Percentiles rank a stretch among this genome's conserved stretches.
Conservation (phyloP, 1,284 basidiomycete genomes). For the Exobasidium cylindrosporum region DNA sequence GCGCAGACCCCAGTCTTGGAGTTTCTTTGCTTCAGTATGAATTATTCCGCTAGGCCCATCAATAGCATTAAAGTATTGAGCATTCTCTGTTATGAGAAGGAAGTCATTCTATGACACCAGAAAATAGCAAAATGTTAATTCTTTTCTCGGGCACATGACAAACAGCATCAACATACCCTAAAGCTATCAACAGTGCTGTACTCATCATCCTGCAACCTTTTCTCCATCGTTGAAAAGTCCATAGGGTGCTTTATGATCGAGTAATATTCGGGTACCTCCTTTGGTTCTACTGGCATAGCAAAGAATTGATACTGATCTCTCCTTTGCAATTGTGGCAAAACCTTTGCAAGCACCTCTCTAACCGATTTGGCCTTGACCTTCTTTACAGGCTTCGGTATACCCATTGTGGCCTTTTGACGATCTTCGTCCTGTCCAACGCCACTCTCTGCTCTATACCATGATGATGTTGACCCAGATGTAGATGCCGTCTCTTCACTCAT, state of each 20-base stretch:
- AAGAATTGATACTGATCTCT: conserved; percentile 85
- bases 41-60: conserved; percentile 42
- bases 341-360: conserved; percentile 5
- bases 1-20: conserved; percentile 39
- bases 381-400: conserved; percentile 3
- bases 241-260: conserved; percentile 71
- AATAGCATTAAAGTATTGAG: conserved; percentile 43
- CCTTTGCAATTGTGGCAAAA: conserved; percentile 47
- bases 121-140: conserved; percentile 41
- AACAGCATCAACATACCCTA: conserved; percentile 39
- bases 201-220: conserved; percentile 58
- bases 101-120: conserved; percentile 43
- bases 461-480: background rate
- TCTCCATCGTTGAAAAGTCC: conserved; percentile 76
- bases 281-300: conserved; percentile 66
- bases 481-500: background rate
- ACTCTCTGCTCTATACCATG: background rate
- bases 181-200: conserved; percentile 61
- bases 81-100: conserved; percentile 44
- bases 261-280: conserved; percentile 67
- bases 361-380: conserved; percentile 12
- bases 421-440: background rate
- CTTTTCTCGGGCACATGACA: conserved; percentile 21
- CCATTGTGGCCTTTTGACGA: background rate
- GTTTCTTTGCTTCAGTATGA: conserved; percentile 44